Base-by-base conservation (phyloP, 106 monocot genomes). In the Posidonia australis region DNA sequence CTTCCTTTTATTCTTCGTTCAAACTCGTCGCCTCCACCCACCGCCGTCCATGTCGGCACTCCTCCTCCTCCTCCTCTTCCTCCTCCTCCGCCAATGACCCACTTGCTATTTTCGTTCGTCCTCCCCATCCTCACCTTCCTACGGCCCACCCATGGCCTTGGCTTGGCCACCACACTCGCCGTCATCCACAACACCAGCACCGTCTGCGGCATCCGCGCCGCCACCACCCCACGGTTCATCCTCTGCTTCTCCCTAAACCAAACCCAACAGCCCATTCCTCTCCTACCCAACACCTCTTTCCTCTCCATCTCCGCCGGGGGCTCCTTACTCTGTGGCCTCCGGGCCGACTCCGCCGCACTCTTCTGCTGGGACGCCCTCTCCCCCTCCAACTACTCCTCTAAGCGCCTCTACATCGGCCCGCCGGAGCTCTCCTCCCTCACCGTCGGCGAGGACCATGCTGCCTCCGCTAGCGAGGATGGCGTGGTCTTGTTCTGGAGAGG, bases 361-460 rank as follows among this genome's bases (percentile, higher is more conserved):
- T 73, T 86, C 79, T 89, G 89, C 77, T 93, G 89, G 89, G 7
- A 36, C 7, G n/a, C n/a, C 36, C 26, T 25, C 5, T 26, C 47
- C 47, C 23, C 70, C 36, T 17, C 43, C 18, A 49, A 36, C 21
- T 44, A 53, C 52, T 41, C 68, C 52, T 19, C 45, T 24, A 86
- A 76, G 73, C 76, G 94, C n/a, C 70, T 94, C 51, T 89, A 89
- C 82, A 71, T 56, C 44, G 89, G 82, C 5, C 9, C 62, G 59
- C 16, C 3, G 3, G 1, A 17, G 10, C 36, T 89, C 18, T 17
- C 60, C 12, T 79, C 74, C 18, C 75, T 90, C 68, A 61, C 67
- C 62, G 82, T 90, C 44, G 94, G 94, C 5, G 76, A 76, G 21
- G 55, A 73, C 72, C 94, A 94, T 57, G 67, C 90, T 54, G 62